phyloP scores from a whole-genome alignment of 192 early-diverging fungal genomes.

The Paraglomus occultum region DNA sequence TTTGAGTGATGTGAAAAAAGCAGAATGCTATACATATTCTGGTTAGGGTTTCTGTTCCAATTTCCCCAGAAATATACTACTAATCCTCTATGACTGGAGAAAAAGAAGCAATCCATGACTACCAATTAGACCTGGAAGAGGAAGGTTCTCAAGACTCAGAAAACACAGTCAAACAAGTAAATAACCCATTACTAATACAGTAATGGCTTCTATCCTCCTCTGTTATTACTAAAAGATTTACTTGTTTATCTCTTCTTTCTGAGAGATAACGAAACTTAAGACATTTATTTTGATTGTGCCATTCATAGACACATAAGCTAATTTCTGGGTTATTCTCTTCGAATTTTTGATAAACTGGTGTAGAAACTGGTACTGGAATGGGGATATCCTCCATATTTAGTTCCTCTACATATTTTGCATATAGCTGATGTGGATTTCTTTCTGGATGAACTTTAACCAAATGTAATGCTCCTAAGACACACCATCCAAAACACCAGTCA shows the following conservation, averaged over 20 bases:
- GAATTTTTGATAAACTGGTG: background rate
- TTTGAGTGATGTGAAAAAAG: too few species aligned
- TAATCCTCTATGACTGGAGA: too few species aligned
- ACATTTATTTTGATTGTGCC: slow-evolving; percentile 12
- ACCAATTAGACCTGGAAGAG: too few species aligned
- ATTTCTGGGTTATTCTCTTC: background rate
- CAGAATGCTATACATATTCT: too few species aligned
- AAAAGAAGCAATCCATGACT: too few species aligned
- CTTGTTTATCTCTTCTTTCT: slow-evolving; percentile 14
- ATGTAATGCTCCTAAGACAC: slow-evolving; percentile 7
- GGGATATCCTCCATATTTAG: slow-evolving; percentile 1
- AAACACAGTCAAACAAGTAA: too few species aligned
- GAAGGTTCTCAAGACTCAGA: too few species aligned
- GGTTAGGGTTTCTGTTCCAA: too few species aligned
- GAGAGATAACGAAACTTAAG: slow-evolving; percentile 9
- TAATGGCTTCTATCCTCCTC: background rate
- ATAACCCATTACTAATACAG: slow-evolving; percentile 4
- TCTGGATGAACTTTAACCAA: slow-evolving; percentile 10
- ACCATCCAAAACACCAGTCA: slow-evolving; percentile 20
- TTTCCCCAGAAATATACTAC: too few species aligned
- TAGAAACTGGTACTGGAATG: too few species aligned
- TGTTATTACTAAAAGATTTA: slow-evolving; percentile 27
- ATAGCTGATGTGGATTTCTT: slow-evolving; percentile 11
- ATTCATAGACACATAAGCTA: slow-evolving; percentile 13
- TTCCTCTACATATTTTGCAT: background rate